A percentile compares a stretch with the other conserved stretches of the same genome.
Evolutionary conservation across 2,329 filamentous ascomycete genomes (phyloP).

Genomic region (Aspergillus sp.): DNA sequence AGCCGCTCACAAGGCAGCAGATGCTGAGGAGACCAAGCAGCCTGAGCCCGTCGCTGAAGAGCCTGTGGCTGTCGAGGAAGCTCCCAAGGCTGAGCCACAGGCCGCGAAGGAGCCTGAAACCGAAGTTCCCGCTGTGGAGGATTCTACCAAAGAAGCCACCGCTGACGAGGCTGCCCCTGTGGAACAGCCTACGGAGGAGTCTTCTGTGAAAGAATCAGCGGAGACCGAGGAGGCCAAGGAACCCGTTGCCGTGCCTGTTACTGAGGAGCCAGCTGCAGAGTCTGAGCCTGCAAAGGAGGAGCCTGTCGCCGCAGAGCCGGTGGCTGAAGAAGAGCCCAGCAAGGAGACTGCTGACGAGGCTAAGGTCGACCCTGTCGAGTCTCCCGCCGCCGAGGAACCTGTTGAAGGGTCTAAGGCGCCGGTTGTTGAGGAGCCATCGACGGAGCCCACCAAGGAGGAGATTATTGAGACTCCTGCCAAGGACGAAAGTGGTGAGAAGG

Average conservation of each 20-base stretch:
- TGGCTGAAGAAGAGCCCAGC: not conserved
- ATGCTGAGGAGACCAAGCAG: not conserved
- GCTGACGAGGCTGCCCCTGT: not conserved
- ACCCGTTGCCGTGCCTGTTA: conserved; percentile 2
- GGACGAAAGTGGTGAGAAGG: not conserved
- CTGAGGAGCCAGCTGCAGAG: conserved; percentile 8
- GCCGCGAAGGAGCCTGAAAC: conserved; percentile 3
- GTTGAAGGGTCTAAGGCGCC: not conserved
- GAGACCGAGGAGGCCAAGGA: not conserved
- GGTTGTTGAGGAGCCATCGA: not conserved
- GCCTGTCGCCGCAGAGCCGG: conserved; percentile 1
- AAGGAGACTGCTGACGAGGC: too few species aligned
- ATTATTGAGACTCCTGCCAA: too few species aligned
- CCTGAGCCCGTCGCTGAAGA: conserved; percentile 3
- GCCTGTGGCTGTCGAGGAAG: conserved; percentile 3
- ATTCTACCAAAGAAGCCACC: conserved; percentile 6
- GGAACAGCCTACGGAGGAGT: conserved; percentile 1
- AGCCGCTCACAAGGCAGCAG: conserved; percentile 1
- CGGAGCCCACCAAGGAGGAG: not conserved
- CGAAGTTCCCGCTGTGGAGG: conserved; percentile 7
- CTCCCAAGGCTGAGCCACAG: not conserved
- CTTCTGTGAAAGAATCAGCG: not conserved
- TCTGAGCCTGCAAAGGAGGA: not conserved
- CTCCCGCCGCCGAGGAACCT: too few species aligned
- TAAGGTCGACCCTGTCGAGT: not conserved